Evolutionary conservation across 2,329 filamentous ascomycete genomes (phyloP), one percentile per base, ranked within the genome.

Genomic region (Cladorrhinum sp.): DNA sequence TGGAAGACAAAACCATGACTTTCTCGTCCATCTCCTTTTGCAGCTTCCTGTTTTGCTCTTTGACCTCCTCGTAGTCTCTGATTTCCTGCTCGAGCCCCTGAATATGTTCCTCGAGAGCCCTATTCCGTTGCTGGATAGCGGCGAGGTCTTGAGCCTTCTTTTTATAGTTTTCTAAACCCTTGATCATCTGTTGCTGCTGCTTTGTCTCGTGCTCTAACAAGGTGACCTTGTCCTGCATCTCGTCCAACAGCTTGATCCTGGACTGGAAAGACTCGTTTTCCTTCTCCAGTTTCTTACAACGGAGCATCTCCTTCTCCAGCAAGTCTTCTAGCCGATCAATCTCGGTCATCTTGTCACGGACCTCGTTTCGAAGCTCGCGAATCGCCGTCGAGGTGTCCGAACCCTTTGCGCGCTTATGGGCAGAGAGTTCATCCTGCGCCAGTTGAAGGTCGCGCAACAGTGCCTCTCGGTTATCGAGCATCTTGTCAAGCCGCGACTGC

Each of bases 261-360:
- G 73, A 74, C 55, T 76, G 77, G 28, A 85, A 73, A 46, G 74
- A 73, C 55, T 76, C 73, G 36, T 85, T 78, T 64, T 86, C 82
- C 62, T 76, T 77, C 57, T 76, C 72, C 30, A 83, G 70, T 24
- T 73, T 76, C 49, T 77, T 76, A 65, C 76, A 83, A 71, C 75
- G 72, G 16, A 76, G 71, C 18, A 76, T 75, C 63, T 81, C 73
- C 30, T 81, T 78, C 60, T 89, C 83, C 10, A 88, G 75, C 66
- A 90, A 83, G 20, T 82, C 81, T 71, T 93, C 90, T 66, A 91
- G 84, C 23, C 80, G 82, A 42, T 86, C 85, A 69, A 93, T 92
- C 62, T 68, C 65, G 42, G 65, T 62, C 60, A 71, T 69, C 68
- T 89, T 86, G 67, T 91, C 85, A 46, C 83, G 82, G 23, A 88